These are phyloP conservation scores for Tetradesmus obliquus DNA, from an alignment of 139 green algal species.

Conservation along the genomic window DNA sequence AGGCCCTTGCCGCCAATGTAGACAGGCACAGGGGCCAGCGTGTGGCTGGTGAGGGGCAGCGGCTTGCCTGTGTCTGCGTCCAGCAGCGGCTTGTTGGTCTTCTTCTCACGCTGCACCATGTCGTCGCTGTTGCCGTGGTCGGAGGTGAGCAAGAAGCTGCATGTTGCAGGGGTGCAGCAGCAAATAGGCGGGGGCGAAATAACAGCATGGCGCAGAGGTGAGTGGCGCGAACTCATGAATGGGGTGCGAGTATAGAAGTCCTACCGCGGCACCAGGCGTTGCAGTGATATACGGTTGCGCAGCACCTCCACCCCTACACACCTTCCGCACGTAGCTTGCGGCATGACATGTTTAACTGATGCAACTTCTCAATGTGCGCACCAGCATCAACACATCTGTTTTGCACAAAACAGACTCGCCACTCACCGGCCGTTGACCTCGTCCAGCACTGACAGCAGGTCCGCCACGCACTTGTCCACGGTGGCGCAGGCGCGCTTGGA, in stretches of 20 bases:
- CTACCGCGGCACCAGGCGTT: no score
- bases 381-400: no score
- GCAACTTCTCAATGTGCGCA: no score
- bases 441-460: constrained; percentile 76
- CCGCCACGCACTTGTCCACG: constrained; percentile 85
- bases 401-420: background rate
- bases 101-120: constrained; percentile 97
- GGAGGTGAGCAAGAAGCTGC: constrained; percentile 86
- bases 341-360: no score
- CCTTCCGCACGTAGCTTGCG: no score
- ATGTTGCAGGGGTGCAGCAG: constrained; percentile 39
- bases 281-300: no score
- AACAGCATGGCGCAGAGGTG: background rate
- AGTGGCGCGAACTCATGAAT: background rate
- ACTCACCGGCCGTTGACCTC: constrained; percentile 49
- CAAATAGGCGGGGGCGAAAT: background rate
- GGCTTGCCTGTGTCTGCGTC: constrained; percentile 68
- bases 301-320: no score
- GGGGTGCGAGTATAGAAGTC: no score
- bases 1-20: constrained; percentile 92
- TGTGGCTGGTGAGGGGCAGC: constrained; percentile 94
- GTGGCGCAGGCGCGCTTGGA: constrained; percentile 69
- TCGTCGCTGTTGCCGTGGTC: constrained; percentile 98
- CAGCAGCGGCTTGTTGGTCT: constrained; percentile 74
- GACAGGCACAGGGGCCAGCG: constrained; percentile 82